Evolutionary conservation across 441 rosid species (phyloP).

Genomic region (Pelargonium myrrhifolium): DNA sequence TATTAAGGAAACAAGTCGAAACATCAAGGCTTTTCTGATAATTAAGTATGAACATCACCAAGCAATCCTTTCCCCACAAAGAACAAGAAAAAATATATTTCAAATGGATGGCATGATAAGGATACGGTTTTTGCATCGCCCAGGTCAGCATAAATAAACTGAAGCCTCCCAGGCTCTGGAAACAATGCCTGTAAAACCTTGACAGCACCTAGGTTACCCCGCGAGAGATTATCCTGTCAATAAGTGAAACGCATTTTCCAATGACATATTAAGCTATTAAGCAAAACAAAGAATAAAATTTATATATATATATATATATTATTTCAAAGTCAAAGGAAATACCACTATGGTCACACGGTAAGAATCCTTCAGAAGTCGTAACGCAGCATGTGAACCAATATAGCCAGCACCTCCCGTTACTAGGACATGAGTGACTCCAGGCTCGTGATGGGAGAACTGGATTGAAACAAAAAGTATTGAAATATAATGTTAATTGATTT

Average conservation of each 20-base stretch:
- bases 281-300: neutral
- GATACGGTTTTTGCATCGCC: slow-evolving; percentile 84
- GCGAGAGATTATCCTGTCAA: slow-evolving; percentile 88
- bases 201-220: slow-evolving; percentile 88
- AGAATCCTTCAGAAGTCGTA: slow-evolving; percentile 38
- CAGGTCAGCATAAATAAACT: slow-evolving; percentile 83
- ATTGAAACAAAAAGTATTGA: slow-evolving; percentile 16
- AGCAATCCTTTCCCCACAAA: slow-evolving; percentile 3
- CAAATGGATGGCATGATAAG: slow-evolving; percentile 16
- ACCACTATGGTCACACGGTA: slow-evolving; percentile 5
- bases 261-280: neutral
- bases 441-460: slow-evolving; percentile 62
- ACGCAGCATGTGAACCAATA: slow-evolving; percentile 91
- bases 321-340: neutral
- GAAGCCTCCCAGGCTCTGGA: slow-evolving; percentile 92
- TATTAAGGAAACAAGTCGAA: slow-evolving; percentile 36
- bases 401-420: slow-evolving; percentile 99
- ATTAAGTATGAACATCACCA: neutral
- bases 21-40: slow-evolving; percentile 9
- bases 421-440: slow-evolving; percentile 77
- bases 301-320: neutral
- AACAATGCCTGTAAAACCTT: slow-evolving; percentile 69
- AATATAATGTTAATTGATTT: neutral
- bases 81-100: neutral
- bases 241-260: slow-evolving; percentile 4